These are phyloP conservation scores for Chaetoscypha palmicola DNA, from an alignment of 2,329 filamentous ascomycete species.

Conservation along the genomic window DNA sequence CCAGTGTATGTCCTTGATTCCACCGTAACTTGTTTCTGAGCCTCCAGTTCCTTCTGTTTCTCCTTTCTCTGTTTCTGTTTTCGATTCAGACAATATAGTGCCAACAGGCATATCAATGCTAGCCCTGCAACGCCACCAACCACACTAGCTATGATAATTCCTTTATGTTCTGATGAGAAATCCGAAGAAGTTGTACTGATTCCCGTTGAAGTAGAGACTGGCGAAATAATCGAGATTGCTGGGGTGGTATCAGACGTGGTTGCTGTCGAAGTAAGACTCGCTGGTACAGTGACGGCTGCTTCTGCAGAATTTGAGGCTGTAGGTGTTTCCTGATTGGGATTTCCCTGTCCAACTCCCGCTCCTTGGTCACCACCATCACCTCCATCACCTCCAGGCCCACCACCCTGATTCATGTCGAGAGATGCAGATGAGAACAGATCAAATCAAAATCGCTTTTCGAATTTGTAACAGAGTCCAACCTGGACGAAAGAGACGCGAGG, in stretches of 20 bases:
- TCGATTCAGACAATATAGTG: not conserved
- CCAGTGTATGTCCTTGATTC: conserved; percentile 3
- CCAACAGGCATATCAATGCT: not conserved
- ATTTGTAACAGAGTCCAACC: too few species aligned
- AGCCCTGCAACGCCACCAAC: not conserved
- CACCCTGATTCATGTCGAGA: not conserved
- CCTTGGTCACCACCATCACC: not conserved
- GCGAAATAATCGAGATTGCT: not conserved
- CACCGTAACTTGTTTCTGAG: not conserved
- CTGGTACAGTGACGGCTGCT: not conserved
- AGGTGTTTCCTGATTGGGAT: conserved; percentile 1
- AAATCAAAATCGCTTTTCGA: not conserved
- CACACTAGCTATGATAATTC: conserved; percentile 1
- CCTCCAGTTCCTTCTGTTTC: not conserved
- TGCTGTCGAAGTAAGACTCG: not conserved
- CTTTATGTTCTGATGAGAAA: not conserved
- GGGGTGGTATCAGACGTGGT: not conserved
- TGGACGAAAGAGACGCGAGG: too few species aligned
- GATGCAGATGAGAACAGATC: not conserved
- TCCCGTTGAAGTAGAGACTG: not conserved
- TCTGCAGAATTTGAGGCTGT: not conserved
- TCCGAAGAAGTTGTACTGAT: not conserved
- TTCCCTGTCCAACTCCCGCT: not conserved
- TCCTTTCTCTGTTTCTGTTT: conserved; percentile 1
- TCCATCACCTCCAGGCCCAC: not conserved